phyloP scores from a whole-genome alignment of 169 alveolate genomes.

The Plasmodium reichenowi region DNA sequence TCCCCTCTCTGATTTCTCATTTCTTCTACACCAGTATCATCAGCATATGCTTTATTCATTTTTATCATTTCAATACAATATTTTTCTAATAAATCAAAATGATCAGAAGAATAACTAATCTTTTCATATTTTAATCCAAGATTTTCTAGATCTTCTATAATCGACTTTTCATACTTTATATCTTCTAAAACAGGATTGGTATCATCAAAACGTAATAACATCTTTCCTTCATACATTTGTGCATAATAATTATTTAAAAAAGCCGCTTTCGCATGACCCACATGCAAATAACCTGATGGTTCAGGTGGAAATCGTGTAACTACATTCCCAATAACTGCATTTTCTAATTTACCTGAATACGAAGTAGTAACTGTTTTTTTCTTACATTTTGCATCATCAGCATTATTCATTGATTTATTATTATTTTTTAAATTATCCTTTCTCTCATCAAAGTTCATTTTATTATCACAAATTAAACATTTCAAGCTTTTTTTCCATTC shows the following conservation, averaged over 20 bases:
- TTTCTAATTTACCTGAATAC: conserved; percentile 88
- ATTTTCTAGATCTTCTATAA: conserved; percentile 92
- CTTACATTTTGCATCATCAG: background rate
- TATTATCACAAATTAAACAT: background rate
- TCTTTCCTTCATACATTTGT: conserved; percentile 94
- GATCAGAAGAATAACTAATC: conserved; percentile 96
- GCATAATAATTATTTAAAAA: conserved; percentile 96
- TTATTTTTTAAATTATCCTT: conserved; percentile 5
- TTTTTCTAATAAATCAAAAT: conserved; percentile 92
- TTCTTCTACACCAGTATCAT: conserved; percentile 95
- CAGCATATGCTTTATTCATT: conserved; percentile 95
- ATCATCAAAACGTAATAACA: conserved; percentile 98
- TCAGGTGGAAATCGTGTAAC: conserved; percentile 99
- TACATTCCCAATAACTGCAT: conserved; percentile 96
- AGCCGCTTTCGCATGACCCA: conserved; percentile 99
- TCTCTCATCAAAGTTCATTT: background rate
- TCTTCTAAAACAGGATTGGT: conserved; percentile 98
- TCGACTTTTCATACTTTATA: conserved; percentile 95
- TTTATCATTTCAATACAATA: conserved; percentile 91
- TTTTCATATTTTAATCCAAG: conserved; percentile 92
- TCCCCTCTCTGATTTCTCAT: conserved; percentile 97
- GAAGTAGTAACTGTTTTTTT: conserved; percentile 24
- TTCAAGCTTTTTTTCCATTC: conserved; percentile 2
- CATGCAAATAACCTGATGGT: conserved; percentile 99
- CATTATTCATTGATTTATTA: background rate